Evolutionary conservation across 495 filamentous ascomycete genomes (phyloP).

Genomic region (Tuber umbilicatum): DNA sequence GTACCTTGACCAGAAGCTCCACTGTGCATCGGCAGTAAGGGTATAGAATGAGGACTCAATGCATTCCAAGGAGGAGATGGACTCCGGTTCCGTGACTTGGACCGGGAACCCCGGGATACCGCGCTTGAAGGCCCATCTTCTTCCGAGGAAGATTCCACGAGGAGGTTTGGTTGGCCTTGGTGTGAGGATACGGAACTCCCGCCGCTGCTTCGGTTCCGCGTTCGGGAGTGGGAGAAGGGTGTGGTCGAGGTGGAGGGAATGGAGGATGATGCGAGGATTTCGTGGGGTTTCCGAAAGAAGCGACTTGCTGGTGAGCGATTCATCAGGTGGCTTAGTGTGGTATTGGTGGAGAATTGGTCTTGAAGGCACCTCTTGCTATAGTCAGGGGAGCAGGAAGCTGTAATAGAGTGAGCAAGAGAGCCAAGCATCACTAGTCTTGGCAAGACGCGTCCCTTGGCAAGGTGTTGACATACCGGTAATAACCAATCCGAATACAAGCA

Average conservation of each 20-base stretch:
- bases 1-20: constrained; percentile 14
- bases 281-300: constrained; percentile 37
- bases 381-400: background rate
- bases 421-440: background rate
- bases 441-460: background rate
- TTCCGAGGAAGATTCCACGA: constrained; percentile 27
- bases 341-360: background rate
- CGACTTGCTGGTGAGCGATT: constrained; percentile 1
- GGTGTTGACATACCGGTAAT: background rate
- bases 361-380: background rate
- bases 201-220: constrained; percentile 37
- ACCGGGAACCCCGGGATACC: constrained; percentile 4
- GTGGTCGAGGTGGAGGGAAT: constrained; percentile 4
- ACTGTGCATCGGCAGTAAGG: constrained; percentile 32
- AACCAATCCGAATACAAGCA: too few species aligned
- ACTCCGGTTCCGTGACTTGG: constrained; percentile 31
- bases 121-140: constrained; percentile 11
- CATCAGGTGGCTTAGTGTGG: background rate
- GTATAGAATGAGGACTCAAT: constrained; percentile 22
- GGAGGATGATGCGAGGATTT: constrained; percentile 31
- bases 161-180: constrained; percentile 26
- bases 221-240: constrained; percentile 33
- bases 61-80: constrained; percentile 33
- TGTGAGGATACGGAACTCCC: constrained; percentile 35
- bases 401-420: background rate